These are phyloP conservation scores for Paramecium tetraurelia DNA, from an alignment of 73 alveolate species.

Conservation along the genomic window DNA sequence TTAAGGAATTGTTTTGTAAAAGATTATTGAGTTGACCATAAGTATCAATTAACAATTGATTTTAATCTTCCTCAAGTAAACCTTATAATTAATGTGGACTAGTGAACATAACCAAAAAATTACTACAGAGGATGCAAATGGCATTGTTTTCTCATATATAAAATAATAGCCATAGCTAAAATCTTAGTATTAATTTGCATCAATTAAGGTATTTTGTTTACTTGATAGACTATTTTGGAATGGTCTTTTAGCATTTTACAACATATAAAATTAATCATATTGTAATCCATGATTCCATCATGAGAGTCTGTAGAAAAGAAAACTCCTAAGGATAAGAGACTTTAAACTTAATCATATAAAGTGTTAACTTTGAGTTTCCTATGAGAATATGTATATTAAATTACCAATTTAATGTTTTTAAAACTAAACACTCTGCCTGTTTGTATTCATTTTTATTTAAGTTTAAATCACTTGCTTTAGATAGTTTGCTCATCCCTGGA, in stretches of 20 bases:
- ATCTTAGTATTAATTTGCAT: not conserved
- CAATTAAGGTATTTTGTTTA: not conserved
- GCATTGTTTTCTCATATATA: slow-evolving; percentile 1
- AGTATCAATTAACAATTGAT: not conserved
- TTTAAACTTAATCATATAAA: not conserved
- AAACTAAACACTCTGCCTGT: not conserved
- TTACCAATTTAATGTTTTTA: slow-evolving; percentile 18
- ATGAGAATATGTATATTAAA: not conserved
- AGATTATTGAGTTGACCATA: slow-evolving; percentile 1
- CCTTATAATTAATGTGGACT: not conserved
- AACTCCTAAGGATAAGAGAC: not conserved
- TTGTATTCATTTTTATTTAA: not conserved
- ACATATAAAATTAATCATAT: not conserved
- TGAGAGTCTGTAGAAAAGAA: not conserved
- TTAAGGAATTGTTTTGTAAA: not conserved
- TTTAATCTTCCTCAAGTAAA: not conserved
- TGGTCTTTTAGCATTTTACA: not conserved
- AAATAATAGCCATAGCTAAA: not conserved
- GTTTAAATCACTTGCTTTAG: not conserved
- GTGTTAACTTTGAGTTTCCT: not conserved
- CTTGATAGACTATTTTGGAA: not conserved
- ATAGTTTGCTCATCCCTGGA: not conserved
- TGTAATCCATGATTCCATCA: not conserved
- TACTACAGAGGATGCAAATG: not conserved
- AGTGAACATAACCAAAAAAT: not conserved